phyloP scores from a whole-genome alignment of 139 green algal species.

The Yamagishiella unicocca region DNA sequence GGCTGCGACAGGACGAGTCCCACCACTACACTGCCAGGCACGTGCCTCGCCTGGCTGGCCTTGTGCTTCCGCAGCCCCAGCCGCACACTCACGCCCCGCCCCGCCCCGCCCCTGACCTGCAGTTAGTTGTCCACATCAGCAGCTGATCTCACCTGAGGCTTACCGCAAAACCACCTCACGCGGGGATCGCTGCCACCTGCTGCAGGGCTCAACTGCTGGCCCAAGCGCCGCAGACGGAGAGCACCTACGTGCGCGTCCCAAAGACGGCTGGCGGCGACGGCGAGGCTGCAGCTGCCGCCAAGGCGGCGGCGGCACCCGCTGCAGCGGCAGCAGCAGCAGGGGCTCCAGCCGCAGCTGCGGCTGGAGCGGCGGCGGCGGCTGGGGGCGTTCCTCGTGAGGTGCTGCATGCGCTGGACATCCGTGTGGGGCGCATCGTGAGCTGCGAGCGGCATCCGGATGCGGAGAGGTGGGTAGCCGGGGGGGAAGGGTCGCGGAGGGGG shows the following conservation, averaged over 20 bases:
- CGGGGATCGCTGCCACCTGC: neutral
- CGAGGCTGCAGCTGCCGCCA: neutral
- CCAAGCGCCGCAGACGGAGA: slow-evolving; percentile 65
- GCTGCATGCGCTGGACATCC: slow-evolving; percentile 69
- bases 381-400: slow-evolving; percentile 7
- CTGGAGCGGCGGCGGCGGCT: neutral
- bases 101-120: neutral
- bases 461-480: slow-evolving; percentile 61
- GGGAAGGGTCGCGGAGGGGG: neutral
- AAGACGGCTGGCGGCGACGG: slow-evolving; percentile 63
- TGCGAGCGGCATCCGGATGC: slow-evolving; percentile 78
- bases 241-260: slow-evolving; percentile 70
- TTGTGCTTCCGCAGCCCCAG: neutral
- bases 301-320: neutral
- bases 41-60: neutral
- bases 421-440: slow-evolving; percentile 77
- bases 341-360: neutral
- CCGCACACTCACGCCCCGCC: neutral
- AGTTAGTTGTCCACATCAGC: neutral
- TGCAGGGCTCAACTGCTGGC: slow-evolving; percentile 65
- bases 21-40: slow-evolving; percentile 30
- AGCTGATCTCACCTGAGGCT: neutral
- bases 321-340: neutral
- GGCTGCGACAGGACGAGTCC: slow-evolving; percentile 69
- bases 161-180: neutral